Evolutionary conservation across 2,329 filamentous ascomycete species (phyloP).

Genomic region (Ceratocystis smalleyi): DNA sequence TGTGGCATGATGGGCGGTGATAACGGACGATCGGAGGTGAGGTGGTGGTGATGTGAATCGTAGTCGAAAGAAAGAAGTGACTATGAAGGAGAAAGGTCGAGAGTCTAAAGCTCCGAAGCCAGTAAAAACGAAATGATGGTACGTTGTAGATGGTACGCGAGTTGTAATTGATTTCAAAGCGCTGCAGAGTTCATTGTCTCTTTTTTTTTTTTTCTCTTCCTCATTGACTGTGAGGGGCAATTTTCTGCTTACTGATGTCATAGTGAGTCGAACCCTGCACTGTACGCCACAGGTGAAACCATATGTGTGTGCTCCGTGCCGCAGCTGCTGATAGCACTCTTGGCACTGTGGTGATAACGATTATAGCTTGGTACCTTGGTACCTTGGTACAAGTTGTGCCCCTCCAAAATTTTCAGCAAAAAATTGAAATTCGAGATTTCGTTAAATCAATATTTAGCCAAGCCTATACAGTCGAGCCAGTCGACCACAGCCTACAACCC

Average conservation of each 20-base stretch:
- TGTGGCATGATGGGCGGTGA: slow-evolving; percentile 34
- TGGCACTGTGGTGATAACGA: slow-evolving; percentile 2
- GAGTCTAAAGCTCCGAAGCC: too few relatives aligned
- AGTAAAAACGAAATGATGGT: too few relatives aligned
- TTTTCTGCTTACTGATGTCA: slow-evolving; percentile 16
- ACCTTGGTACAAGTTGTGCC: slow-evolving; percentile 9
- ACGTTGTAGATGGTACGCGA: too few relatives aligned
- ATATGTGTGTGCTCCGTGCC: background rate
- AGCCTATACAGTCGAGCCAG: too few relatives aligned
- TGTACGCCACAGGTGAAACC: background rate
- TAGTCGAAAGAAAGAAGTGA: background rate
- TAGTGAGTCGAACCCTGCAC: slow-evolving; percentile 16
- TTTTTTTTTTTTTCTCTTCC: background rate
- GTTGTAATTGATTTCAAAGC: background rate
- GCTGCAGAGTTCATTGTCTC: background rate
- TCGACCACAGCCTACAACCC: too few relatives aligned
- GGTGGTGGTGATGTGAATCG: background rate
- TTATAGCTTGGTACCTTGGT: background rate
- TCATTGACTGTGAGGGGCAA: slow-evolving; percentile 15
- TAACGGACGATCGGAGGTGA: background rate
- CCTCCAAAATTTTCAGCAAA: slow-evolving; percentile 15
- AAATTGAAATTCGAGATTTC: background rate
- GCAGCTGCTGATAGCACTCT: background rate
- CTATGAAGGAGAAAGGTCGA: too few relatives aligned
- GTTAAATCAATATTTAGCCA: background rate